These are phyloP conservation scores for Blastomyces silverae DNA, from an alignment of 2,329 filamentous ascomycete species.

Conservation along the genomic window DNA sequence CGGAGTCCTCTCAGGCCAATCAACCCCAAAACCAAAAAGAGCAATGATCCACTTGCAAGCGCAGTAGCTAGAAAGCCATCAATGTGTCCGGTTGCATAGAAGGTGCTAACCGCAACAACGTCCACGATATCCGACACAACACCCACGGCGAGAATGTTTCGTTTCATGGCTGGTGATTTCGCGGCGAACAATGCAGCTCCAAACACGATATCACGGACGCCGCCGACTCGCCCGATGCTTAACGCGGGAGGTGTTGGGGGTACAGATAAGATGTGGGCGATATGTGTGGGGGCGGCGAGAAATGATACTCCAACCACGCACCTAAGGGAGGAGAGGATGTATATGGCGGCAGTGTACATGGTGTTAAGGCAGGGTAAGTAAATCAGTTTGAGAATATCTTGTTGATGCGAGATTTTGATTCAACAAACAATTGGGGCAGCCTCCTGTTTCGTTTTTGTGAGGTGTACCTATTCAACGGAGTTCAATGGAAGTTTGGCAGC, in stretches of 20 bases:
- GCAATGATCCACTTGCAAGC: neutral
- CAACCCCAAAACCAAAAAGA: conserved; percentile 5
- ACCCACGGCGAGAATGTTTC: neutral
- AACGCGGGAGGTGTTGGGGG: neutral
- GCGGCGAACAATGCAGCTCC: neutral
- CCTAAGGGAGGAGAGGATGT: neutral
- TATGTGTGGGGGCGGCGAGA: neutral
- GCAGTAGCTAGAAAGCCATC: neutral
- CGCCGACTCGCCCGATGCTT: neutral
- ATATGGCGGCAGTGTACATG: neutral
- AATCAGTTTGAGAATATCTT: neutral
- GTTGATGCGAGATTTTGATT: neutral
- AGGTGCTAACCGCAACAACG: neutral
- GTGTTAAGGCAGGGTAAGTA: neutral
- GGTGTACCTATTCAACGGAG: neutral
- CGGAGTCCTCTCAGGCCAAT: neutral
- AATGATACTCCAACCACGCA: neutral
- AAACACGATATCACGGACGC: conserved; percentile 1
- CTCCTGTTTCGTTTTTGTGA: neutral
- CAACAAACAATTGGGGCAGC: neutral
- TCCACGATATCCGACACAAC: conserved; percentile 1
- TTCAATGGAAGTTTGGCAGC: neutral
- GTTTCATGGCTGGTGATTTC: neutral
- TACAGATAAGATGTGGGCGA: neutral
- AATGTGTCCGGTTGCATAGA: neutral